These are phyloP conservation scores for Leccinum variicolor DNA, from an alignment of 768 basidiomycete genomes.

Conservation along the genomic window DNA sequence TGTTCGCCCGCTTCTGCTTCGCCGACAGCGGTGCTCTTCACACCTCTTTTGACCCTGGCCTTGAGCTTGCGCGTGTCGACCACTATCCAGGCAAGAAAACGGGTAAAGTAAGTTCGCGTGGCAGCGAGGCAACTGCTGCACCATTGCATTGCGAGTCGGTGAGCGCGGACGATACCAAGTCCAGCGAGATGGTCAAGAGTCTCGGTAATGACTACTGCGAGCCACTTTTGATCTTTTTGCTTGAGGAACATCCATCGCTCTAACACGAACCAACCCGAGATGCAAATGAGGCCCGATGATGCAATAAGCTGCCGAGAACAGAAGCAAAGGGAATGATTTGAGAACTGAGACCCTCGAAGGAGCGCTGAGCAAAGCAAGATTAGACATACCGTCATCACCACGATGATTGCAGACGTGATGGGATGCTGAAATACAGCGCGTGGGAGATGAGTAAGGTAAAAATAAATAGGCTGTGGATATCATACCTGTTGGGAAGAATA, in stretches of 20 bases:
- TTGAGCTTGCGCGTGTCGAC: not conserved
- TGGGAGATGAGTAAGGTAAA: not conserved
- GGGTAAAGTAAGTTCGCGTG: slow-evolving; percentile 6
- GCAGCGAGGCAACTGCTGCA: slow-evolving; percentile 14
- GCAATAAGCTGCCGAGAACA: slow-evolving; percentile 24
- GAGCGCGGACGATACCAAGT: slow-evolving; percentile 24
- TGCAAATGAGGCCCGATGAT: slow-evolving; percentile 41
- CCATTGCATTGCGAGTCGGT: slow-evolving; percentile 22
- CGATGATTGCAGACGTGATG: slow-evolving; percentile 65
- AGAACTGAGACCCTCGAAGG: not conserved
- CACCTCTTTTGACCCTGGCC: not conserved
- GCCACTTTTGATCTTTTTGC: slow-evolving; percentile 46
- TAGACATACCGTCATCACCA: slow-evolving; percentile 57
- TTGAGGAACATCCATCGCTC: slow-evolving; percentile 45
- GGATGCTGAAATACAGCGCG: slow-evolving; percentile 36
- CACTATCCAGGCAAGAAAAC: slow-evolving; percentile 14
- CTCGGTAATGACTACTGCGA: slow-evolving; percentile 36
- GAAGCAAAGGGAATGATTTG: not conserved
- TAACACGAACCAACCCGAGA: slow-evolving; percentile 49
- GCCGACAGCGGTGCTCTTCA: not conserved
- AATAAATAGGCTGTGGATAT: not conserved
- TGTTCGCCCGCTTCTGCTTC: not conserved
- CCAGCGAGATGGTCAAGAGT: slow-evolving; percentile 17
- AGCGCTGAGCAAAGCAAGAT: not conserved
- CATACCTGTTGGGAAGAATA: slow-evolving; percentile 68